Percentiles rank a stretch among this genome's conserved stretches.
Conservation (phyloP, 352 stramenopile species). For the Globisporangium middletonii region DNA sequence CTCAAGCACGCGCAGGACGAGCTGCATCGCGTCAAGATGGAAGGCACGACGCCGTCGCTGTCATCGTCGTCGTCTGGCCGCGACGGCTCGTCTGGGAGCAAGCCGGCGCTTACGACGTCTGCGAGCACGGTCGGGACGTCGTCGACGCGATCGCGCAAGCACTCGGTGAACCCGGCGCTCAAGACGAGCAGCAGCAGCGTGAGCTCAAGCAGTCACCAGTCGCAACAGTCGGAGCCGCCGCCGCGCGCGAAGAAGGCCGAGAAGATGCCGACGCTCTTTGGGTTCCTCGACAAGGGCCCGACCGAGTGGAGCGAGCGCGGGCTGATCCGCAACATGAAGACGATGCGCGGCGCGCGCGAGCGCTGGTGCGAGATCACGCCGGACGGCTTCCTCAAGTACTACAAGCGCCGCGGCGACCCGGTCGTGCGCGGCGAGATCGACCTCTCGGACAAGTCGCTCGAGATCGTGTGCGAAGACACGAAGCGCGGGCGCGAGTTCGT, state of each 20-base stretch:
- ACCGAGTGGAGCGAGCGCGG: slow-evolving; percentile 77
- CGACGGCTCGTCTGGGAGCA: slow-evolving; percentile 8
- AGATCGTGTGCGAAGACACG: slow-evolving; percentile 77
- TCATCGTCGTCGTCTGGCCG: slow-evolving; percentile 1
- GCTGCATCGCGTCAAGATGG: slow-evolving; percentile 52
- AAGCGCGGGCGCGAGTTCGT: slow-evolving; percentile 74
- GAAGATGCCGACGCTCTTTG: slow-evolving; percentile 68
- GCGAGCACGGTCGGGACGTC: not conserved
- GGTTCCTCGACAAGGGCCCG: slow-evolving; percentile 83
- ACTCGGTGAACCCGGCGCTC: slow-evolving; percentile 4
- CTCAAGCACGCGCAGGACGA: slow-evolving; percentile 64
- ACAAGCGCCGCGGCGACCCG: slow-evolving; percentile 79
- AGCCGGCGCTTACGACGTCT: slow-evolving; percentile 5
- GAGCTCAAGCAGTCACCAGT: slow-evolving; percentile 3
- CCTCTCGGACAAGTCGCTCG: slow-evolving; percentile 67
- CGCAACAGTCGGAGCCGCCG: slow-evolving; percentile 20
- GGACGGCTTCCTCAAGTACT: slow-evolving; percentile 77
- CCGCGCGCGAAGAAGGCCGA: slow-evolving; percentile 28
- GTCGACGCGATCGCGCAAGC: slow-evolving; percentile 5
- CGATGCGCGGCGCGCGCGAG: slow-evolving; percentile 78
- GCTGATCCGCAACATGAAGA: slow-evolving; percentile 80
- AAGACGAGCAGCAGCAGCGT: slow-evolving; percentile 17
- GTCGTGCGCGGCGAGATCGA: slow-evolving; percentile 83
- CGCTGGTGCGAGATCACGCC: slow-evolving; percentile 79
- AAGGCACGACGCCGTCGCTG: slow-evolving; percentile 9